Base-by-base conservation (phyloP, 805 yeast species). In the Suhomyces faveliae region DNA sequence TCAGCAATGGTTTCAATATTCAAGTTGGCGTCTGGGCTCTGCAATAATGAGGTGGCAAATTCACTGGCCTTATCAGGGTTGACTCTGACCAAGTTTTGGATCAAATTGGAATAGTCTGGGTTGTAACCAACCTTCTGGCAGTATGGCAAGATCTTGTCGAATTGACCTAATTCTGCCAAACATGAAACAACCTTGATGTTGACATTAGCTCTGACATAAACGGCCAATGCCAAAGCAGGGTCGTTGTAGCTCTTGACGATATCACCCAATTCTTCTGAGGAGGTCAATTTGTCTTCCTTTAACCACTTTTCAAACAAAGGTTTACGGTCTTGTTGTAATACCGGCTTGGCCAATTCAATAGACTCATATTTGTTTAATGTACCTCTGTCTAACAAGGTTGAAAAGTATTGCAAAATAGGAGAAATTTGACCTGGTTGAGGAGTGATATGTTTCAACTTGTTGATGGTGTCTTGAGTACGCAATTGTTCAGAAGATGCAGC, bases 51-150 rank as follows among this genome's bases (percentile, higher is more conserved):
- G 35, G 89, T 83, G 12, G 99, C 98, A 73, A 94, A 94, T 70
- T 94, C 99, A 35, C 96, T 88, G 22, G 97, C 99, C 68, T 89
- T 89, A 62, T 94, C 99, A n/a, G 99, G 97, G 66, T 87, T 90
- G 21, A 87, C 83, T 68, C 98, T 84, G 42, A 92, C 83, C 59
- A 94, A 80, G 70, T 89, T 88, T 65, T 96, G 97, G 59, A 94
- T 81, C 71, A 94, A 78, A 51, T 88, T 85, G 42, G 94, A 81
- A 68, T 83, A 94, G 71, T 94, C 96, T 51, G 99, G 97, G 58
- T 81, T 79, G 72, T 86, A 94, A 53, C 83, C 83, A 50, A 86
- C 94, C 72, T 89, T 89, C 69, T 87, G 86, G 70, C 96, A 87
- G 71, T 87, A 94, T 45, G 99, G 97, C 55, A 90, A 70, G 54